These are phyloP conservation scores for Immersiporthe knoxdaviesiana DNA, from an alignment of 2,329 filamentous ascomycete species.

Conservation along the genomic window DNA sequence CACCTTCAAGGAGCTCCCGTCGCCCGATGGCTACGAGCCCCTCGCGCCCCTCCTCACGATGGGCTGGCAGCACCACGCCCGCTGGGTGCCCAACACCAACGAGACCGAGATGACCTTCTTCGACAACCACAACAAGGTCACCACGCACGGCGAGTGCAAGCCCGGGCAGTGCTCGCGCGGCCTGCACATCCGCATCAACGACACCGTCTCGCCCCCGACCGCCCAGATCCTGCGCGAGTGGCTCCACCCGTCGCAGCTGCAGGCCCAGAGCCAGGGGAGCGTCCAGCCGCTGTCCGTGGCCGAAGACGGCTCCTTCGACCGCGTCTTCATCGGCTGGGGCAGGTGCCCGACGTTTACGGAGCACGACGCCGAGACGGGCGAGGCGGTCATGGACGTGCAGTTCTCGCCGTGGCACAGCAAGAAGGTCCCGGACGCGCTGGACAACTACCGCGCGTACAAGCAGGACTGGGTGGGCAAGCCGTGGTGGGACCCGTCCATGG, in stretches of 20 bases:
- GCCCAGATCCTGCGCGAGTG: constrained; percentile 45
- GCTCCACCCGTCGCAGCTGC: constrained; percentile 42
- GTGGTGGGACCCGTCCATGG: constrained; percentile 33
- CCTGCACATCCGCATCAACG: constrained; percentile 45
- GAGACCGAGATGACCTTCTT: constrained; percentile 43
- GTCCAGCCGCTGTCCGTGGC: constrained; percentile 39
- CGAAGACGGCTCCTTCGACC: constrained; percentile 28
- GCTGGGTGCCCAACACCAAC: constrained; percentile 41
- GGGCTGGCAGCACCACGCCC: constrained; percentile 53
- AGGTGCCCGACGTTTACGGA: constrained; percentile 52
- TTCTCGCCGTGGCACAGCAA: constrained; percentile 38
- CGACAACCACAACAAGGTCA: constrained; percentile 47
- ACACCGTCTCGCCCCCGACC: constrained; percentile 42
- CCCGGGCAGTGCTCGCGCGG: constrained; percentile 39
- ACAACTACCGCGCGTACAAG: constrained; percentile 37
- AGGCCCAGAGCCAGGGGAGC: constrained; percentile 45
- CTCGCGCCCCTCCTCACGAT: constrained; percentile 29
- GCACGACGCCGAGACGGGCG: constrained; percentile 41
- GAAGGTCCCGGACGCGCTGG: constrained; percentile 31
- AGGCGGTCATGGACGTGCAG: constrained; percentile 46
- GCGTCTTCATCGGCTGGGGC: constrained; percentile 51
- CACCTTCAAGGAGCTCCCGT: constrained; percentile 42
- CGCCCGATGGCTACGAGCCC: constrained; percentile 3
- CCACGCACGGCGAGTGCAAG: constrained; percentile 35
- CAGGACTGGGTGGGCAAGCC: constrained; percentile 36